Percentiles rank a stretch among this genome's conserved stretches.
These are phyloP conservation scores for Boletus coccyginus DNA, from an alignment of 768 basidiomycete species.

Conservation along the genomic window DNA sequence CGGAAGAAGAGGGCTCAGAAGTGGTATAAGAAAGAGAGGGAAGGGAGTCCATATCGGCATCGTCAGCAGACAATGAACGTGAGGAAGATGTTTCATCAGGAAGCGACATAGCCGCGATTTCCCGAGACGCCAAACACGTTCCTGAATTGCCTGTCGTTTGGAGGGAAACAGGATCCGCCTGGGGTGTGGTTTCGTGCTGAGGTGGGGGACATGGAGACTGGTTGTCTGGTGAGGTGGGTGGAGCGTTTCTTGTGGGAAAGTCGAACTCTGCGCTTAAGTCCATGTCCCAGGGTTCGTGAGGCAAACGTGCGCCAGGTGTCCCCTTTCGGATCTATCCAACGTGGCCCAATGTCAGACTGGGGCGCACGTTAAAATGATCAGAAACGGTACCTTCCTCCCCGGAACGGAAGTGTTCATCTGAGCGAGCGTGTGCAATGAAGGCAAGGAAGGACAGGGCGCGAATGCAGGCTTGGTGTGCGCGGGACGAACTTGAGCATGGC, in stretches of 20 bases:
- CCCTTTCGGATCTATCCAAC: constrained; percentile 37
- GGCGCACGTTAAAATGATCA: neutral
- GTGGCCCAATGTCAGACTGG: neutral
- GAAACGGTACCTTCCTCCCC: constrained; percentile 33
- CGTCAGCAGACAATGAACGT: constrained; percentile 21
- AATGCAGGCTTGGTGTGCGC: constrained; percentile 44
- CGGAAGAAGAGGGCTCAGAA: constrained; percentile 33
- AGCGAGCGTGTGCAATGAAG: constrained; percentile 39
- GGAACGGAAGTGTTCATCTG: constrained; percentile 35
- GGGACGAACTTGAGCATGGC: constrained; percentile 35
- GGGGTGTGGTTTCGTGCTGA: neutral
- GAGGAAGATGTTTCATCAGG: constrained; percentile 21
- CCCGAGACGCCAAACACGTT: constrained; percentile 6
- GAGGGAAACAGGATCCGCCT: neutral
- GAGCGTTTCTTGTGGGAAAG: constrained; percentile 1
- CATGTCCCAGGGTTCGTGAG: constrained; percentile 42
- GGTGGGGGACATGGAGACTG: neutral
- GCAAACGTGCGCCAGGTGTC: constrained; percentile 40
- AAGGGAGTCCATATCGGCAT: constrained; percentile 32
- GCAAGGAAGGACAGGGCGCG: constrained; percentile 39
- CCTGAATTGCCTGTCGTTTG: neutral
- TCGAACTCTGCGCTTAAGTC: constrained; percentile 18
- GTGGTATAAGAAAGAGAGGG: constrained; percentile 33
- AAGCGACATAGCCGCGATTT: constrained; percentile 8
- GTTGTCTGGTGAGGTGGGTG: neutral